Evolutionary conservation across 1,139 yeast genomes (phyloP).

Genomic region (Hyphopichia burtonii): DNA sequence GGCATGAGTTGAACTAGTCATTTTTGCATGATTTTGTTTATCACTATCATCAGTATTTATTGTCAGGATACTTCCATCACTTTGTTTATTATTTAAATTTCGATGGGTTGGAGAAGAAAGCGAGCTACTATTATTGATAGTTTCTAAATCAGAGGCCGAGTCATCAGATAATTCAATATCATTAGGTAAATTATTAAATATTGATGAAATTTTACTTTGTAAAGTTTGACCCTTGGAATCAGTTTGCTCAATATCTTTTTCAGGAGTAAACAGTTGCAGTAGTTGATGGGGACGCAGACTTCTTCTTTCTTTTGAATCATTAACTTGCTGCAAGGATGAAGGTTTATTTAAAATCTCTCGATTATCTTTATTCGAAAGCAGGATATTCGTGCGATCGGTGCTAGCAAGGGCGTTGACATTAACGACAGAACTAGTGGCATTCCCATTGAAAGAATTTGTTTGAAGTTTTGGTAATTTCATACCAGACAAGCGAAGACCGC

Average conservation of each 20-base stretch:
- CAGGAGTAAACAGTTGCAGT: neutral
- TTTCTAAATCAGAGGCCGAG: constrained; percentile 45
- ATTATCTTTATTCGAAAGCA: neutral
- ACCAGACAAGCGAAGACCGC: constrained; percentile 28
- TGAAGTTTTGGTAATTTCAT: constrained; percentile 15
- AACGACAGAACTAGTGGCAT: constrained; percentile 31
- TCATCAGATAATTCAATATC: constrained; percentile 51
- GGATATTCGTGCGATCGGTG: constrained; percentile 13
- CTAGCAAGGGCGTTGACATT: constrained; percentile 33
- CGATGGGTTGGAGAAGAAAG: constrained; percentile 14
- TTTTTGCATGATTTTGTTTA: neutral
- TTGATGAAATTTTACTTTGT: constrained; percentile 34
- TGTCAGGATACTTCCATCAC: neutral
- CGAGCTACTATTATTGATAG: constrained; percentile 19
- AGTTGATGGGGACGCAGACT: neutral
- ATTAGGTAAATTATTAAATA: constrained; percentile 47
- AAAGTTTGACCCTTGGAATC: constrained; percentile 10
- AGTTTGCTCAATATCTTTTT: no score
- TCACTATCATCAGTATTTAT: neutral
- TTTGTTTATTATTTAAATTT: neutral
- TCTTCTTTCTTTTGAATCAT: neutral
- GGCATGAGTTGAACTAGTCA: neutral
- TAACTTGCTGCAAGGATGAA: neutral
- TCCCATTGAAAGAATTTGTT: constrained; percentile 14
- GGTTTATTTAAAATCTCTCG: neutral